Conservation (phyloP, 2,329 filamentous ascomycete species). For the Alternaria brassicicola region DNA sequence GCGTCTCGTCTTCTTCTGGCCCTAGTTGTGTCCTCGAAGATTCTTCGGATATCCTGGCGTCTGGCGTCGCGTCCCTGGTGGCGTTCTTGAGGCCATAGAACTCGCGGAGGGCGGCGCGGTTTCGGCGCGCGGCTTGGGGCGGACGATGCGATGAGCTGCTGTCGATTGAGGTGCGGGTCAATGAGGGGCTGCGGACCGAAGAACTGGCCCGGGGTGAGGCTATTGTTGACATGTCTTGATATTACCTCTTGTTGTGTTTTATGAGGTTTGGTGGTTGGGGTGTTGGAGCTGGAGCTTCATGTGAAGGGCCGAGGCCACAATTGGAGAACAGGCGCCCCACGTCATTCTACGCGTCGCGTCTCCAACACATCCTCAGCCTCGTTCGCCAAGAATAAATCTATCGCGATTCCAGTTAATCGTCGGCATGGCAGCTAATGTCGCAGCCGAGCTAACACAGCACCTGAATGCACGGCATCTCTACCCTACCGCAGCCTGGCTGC, state of each 20-base stretch:
- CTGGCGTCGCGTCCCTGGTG: constrained; percentile 31
- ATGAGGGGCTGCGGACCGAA: constrained; percentile 70
- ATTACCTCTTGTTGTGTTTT: neutral
- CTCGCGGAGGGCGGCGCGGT: constrained; percentile 86
- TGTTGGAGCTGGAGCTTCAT: constrained; percentile 9
- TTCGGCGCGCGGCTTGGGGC: constrained; percentile 62
- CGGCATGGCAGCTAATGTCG: constrained; percentile 36
- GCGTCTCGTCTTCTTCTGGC: constrained; percentile 62
- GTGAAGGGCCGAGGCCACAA: constrained; percentile 28
- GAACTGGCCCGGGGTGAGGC: constrained; percentile 65
- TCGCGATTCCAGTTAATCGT: constrained; percentile 7
- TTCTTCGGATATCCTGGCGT: constrained; percentile 42
- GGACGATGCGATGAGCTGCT: constrained; percentile 24
- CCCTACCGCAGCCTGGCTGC: constrained; percentile 68
- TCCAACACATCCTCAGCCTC: neutral
- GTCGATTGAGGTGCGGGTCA: constrained; percentile 76
- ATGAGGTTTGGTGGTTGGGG: neutral
- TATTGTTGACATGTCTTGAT: constrained; percentile 60
- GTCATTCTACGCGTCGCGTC: constrained; percentile 35
- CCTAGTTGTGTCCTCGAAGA: constrained; percentile 39
- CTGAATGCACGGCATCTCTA: constrained; percentile 61
- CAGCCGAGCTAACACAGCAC: constrained; percentile 57
- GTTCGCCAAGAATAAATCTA: neutral
- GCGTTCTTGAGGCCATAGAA: constrained; percentile 83
- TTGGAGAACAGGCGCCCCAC: constrained; percentile 23